phyloP scores from a whole-genome alignment of 2,329 filamentous ascomycete genomes.

The Penicillium sp. region DNA sequence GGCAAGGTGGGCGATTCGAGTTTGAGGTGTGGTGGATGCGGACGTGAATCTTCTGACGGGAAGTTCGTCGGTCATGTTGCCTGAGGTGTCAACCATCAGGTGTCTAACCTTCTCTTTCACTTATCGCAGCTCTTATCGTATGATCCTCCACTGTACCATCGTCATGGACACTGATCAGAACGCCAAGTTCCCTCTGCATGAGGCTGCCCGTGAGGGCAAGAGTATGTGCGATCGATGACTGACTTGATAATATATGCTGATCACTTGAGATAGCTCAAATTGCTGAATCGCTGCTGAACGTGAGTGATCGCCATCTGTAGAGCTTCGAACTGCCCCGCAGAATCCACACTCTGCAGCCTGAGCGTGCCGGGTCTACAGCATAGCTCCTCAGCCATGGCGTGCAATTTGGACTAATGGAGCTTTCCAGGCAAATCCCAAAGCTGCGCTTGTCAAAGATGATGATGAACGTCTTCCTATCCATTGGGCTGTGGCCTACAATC shows the following conservation, averaged over 20 bases:
- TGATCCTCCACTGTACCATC: constrained; percentile 19
- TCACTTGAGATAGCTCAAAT: constrained; percentile 57
- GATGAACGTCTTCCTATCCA: constrained; percentile 90
- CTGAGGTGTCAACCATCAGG: constrained; percentile 26
- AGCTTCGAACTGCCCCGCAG: constrained; percentile 34
- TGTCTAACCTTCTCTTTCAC: constrained; percentile 21
- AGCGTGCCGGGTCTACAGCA: neutral
- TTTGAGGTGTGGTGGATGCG: constrained; percentile 7
- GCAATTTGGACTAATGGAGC: constrained; percentile 11
- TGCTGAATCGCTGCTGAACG: constrained; percentile 75
- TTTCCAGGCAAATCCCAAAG: constrained; percentile 75
- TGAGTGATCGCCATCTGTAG: constrained; percentile 41
- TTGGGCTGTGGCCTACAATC: constrained; percentile 89
- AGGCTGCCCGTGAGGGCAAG: constrained; percentile 81
- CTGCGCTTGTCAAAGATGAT: constrained; percentile 73
- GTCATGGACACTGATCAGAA: constrained; percentile 49
- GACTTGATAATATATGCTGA: constrained; percentile 27
- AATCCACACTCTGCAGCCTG: constrained; percentile 13
- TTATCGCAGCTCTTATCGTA: constrained; percentile 34
- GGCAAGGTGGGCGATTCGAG: neutral
- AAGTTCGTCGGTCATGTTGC: constrained; percentile 17
- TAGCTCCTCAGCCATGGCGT: neutral
- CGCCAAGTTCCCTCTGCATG: constrained; percentile 80
- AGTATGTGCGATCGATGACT: constrained; percentile 55
- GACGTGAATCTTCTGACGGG: constrained; percentile 19